Evolutionary conservation across 1,139 yeast species (phyloP).

Genomic region (Taphrina flavorubra): DNA sequence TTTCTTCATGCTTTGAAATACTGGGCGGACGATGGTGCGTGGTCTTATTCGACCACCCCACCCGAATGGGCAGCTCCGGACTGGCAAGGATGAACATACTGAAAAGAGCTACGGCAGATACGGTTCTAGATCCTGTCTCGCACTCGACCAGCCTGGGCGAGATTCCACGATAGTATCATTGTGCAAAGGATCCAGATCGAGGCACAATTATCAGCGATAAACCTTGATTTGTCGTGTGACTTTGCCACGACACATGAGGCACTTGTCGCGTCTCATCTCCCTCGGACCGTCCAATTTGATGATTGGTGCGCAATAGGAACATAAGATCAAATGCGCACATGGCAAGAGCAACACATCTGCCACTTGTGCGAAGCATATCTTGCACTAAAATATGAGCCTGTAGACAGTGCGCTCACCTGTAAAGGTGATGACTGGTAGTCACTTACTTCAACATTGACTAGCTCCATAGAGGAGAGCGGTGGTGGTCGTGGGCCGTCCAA

Average conservation of each 20-base stretch:
- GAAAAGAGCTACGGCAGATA: not conserved
- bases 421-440: too few relatives aligned
- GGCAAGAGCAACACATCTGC: slow-evolving; percentile 22
- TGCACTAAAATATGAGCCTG: slow-evolving; percentile 16
- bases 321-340: slow-evolving; percentile 22
- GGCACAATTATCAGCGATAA: not conserved
- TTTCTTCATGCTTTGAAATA: slow-evolving; percentile 85
- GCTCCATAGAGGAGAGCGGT: not conserved
- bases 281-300: slow-evolving; percentile 16
- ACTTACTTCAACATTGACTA: slow-evolving; percentile 19
- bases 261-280: slow-evolving; percentile 21
- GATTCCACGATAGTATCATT: too few relatives aligned
- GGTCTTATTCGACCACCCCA: slow-evolving; percentile 79
- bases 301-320: slow-evolving; percentile 15
- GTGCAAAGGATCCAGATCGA: too few relatives aligned
- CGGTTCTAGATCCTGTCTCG: too few relatives aligned
- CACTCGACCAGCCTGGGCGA: too few relatives aligned
- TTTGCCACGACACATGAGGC: slow-evolving; percentile 15
- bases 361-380: slow-evolving; percentile 26
- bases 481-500: not conserved
- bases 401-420: too few relatives aligned
- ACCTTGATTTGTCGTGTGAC: slow-evolving; percentile 16
- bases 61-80: slow-evolving; percentile 78
- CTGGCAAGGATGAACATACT: slow-evolving; percentile 20
- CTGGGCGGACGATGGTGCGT: slow-evolving; percentile 62